Conservation (phyloP, 306 rosid genomes). For the Pterocarpus santalinus region DNA sequence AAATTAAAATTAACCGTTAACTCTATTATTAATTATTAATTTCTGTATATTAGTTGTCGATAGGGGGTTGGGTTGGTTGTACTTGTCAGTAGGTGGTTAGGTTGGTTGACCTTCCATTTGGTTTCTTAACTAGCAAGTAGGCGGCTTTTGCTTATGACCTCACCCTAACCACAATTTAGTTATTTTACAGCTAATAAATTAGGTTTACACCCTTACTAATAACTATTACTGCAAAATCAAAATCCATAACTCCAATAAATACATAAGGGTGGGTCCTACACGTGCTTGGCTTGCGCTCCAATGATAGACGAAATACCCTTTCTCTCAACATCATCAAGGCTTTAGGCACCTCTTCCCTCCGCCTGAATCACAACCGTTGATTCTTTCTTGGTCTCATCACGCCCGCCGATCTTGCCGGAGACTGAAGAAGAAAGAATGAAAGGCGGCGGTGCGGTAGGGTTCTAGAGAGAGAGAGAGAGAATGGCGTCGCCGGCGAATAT, state of each 20-base stretch:
- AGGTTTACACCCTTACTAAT: neutral
- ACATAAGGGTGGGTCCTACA: too few species aligned
- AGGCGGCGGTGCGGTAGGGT: constrained; percentile 28
- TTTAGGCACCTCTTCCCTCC: too few species aligned
- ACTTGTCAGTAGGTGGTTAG: neutral
- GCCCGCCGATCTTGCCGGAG: constrained; percentile 47
- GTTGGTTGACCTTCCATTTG: neutral
- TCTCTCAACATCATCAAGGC: too few species aligned
- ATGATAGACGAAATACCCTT: too few species aligned
- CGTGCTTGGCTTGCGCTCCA: too few species aligned
- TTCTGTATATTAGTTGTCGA: neutral
- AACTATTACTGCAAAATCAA: too few species aligned
- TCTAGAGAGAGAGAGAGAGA: constrained; percentile 35
- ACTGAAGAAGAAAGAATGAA: constrained; percentile 47
- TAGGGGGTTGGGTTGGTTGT: too few species aligned
- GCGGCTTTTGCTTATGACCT: constrained; percentile 25
- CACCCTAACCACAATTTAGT: constrained; percentile 5
- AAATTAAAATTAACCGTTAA: neutral
- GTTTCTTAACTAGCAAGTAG: neutral
- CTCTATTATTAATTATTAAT: neutral
- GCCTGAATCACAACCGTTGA: too few species aligned
- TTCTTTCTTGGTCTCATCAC: constrained; percentile 53
- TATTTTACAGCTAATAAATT: constrained; percentile 15
- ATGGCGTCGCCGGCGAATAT: constrained; percentile 49
- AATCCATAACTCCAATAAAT: too few species aligned